These are phyloP conservation scores for Colletotrichum lini DNA, from an alignment of 2,329 filamentous ascomycete species.

Conservation along the genomic window DNA sequence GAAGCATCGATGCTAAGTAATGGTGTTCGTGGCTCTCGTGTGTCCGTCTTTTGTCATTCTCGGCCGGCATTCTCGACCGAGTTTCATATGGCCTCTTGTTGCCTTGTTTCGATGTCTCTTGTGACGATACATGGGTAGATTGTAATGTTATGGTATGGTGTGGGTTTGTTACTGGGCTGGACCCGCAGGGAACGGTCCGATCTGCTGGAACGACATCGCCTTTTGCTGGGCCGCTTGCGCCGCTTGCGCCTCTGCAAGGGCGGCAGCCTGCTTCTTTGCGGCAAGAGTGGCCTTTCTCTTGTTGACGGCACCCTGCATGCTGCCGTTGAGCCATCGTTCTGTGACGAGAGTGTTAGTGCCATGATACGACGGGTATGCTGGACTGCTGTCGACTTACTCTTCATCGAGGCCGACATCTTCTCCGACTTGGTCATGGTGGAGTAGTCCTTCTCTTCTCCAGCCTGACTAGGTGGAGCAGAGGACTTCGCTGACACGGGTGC, in stretches of 20 bases:
- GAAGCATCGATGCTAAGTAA: conserved; percentile 31
- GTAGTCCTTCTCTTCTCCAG: conserved; percentile 67
- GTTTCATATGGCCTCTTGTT: background rate
- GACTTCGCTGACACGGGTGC: conserved; percentile 41
- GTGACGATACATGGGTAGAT: background rate
- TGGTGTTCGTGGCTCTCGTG: conserved; percentile 13
- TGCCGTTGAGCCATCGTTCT: conserved; percentile 73
- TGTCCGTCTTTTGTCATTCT: conserved; percentile 1
- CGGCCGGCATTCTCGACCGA: background rate
- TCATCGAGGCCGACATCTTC: conserved; percentile 77
- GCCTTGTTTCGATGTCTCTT: background rate
- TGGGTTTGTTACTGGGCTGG: background rate
- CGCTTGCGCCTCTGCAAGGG: conserved; percentile 16
- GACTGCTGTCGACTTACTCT: conserved; percentile 62
- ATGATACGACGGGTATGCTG: conserved; percentile 1
- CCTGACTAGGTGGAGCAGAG: conserved; percentile 41
- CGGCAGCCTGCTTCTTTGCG: conserved; percentile 68
- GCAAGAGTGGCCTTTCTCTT: conserved; percentile 73
- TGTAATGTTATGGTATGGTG: background rate
- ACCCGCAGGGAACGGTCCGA: conserved; percentile 14
- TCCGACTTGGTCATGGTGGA: conserved; percentile 75
- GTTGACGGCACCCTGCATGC: conserved; percentile 72
- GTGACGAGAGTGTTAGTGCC: conserved; percentile 46
- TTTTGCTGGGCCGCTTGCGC: conserved; percentile 28
- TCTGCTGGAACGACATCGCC: conserved; percentile 15